Conservation (phyloP, 352 stramenopile genomes). For the Phytophthora parvispora region DNA sequence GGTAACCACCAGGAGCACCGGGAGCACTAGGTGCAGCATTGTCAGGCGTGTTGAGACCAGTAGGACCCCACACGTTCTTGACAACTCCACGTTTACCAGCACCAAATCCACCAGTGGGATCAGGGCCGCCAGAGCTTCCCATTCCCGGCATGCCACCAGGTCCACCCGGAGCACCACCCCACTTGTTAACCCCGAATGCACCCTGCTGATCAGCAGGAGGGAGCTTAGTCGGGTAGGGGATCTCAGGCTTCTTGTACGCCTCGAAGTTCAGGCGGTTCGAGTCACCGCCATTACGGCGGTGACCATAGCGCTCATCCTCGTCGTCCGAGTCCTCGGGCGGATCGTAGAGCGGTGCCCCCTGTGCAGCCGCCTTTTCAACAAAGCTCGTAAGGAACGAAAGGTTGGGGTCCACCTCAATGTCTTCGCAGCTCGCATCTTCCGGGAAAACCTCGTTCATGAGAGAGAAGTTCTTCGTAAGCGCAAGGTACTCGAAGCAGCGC, state of each 20-base stretch:
- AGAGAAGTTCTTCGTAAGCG: slow-evolving; percentile 92
- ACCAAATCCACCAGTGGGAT: slow-evolving; percentile 53
- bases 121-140: slow-evolving; percentile 38
- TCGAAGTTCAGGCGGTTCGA: slow-evolving; percentile 88
- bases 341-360: slow-evolving; percentile 95
- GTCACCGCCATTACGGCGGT: slow-evolving; percentile 55
- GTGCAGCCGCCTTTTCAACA: slow-evolving; percentile 93
- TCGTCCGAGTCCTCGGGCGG: slow-evolving; percentile 97
- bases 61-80: slow-evolving; percentile 91
- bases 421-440: slow-evolving; percentile 97
- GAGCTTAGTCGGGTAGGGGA: slow-evolving; percentile 86
- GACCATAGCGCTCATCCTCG: slow-evolving; percentile 90
- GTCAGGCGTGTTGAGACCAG: slow-evolving; percentile 76
- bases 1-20: slow-evolving; percentile 39
- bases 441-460: slow-evolving; percentile 95
- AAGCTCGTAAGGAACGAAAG: slow-evolving; percentile 97
- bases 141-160: slow-evolving; percentile 42
- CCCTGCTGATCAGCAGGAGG: slow-evolving; percentile 64
- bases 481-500: slow-evolving; percentile 99
- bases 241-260: slow-evolving; percentile 92
- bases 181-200: slow-evolving; percentile 71
- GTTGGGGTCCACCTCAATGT: slow-evolving; percentile 97
- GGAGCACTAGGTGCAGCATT: slow-evolving; percentile 25
- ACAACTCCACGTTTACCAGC: slow-evolving; percentile 60
- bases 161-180: slow-evolving; percentile 40